phyloP scores from a whole-genome alignment of 1,284 basidiomycete genomes.

The Anthracocystis setariae region DNA sequence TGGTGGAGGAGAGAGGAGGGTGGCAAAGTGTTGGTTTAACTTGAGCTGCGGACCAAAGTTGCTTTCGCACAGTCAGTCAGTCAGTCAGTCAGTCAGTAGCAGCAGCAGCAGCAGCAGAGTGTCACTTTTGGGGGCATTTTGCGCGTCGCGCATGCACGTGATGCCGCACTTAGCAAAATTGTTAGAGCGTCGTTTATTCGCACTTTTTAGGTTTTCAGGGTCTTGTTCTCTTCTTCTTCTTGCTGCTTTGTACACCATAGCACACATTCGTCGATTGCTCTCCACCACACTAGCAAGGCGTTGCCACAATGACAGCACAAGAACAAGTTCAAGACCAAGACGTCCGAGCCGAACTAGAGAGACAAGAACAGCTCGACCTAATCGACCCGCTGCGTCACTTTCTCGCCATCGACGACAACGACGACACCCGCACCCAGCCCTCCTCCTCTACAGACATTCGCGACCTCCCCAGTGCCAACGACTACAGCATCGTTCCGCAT shows the following conservation, averaged over 20 bases:
- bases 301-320: background rate
- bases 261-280: too few relatives aligned
- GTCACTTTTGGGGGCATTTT: conserved; percentile 16
- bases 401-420: conserved; percentile 66
- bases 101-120: too few relatives aligned
- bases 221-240: background rate
- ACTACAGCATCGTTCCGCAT: conserved; percentile 70
- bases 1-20: too few relatives aligned
- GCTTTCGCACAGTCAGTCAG: too few relatives aligned
- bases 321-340: background rate
- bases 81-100: conserved; percentile 1
- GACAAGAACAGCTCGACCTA: conserved; percentile 72
- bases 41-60: background rate
- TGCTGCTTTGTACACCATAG: background rate
- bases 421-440: background rate
- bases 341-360: conserved; percentile 18
- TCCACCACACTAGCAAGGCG: too few relatives aligned
- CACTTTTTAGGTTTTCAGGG: too few relatives aligned
- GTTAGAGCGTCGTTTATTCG: too few relatives aligned
- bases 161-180: conserved; percentile 21
- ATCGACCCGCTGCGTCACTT: conserved; percentile 76
- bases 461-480: conserved; percentile 12
- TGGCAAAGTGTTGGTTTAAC: conserved; percentile 11
- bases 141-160: conserved; percentile 48
- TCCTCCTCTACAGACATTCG: conserved; percentile 10